These are phyloP conservation scores for Phytophthora foliorum DNA, from an alignment of 352 stramenopile genomes.

Conservation along the genomic window DNA sequence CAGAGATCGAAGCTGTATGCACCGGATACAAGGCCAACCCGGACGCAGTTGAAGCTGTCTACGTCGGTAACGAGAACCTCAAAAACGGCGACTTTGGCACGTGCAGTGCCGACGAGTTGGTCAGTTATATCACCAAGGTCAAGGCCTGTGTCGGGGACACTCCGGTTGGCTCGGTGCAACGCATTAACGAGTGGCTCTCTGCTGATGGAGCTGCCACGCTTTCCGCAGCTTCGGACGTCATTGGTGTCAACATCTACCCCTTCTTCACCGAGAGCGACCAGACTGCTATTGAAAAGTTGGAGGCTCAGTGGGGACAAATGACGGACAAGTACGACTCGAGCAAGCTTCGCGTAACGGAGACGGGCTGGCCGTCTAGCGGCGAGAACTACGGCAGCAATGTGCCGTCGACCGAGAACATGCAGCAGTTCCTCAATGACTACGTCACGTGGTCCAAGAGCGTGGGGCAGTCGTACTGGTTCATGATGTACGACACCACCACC, in stretches of 20 bases:
- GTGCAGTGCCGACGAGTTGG: slow-evolving; percentile 45
- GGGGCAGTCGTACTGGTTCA: slow-evolving; percentile 64
- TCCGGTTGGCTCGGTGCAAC: slow-evolving; percentile 71
- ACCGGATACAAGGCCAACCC: slow-evolving; percentile 51
- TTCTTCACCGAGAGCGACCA: slow-evolving; percentile 63
- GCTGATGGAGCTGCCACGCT: slow-evolving; percentile 44
- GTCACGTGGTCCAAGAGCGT: slow-evolving; percentile 43
- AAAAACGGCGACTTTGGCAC: slow-evolving; percentile 57
- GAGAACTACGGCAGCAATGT: slow-evolving; percentile 44
- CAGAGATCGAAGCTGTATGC: slow-evolving; percentile 69
- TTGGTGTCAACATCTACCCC: slow-evolving; percentile 80
- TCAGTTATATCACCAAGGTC: slow-evolving; percentile 60
- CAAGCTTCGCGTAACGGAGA: slow-evolving; percentile 67
- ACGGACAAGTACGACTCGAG: slow-evolving; percentile 46
- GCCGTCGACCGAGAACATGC: slow-evolving; percentile 50
- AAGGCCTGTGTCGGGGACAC: slow-evolving; percentile 52
- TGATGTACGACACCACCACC: slow-evolving; percentile 70
- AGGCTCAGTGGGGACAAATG: slow-evolving; percentile 63
- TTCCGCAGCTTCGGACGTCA: slow-evolving; percentile 47
- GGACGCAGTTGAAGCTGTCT: slow-evolving; percentile 61
- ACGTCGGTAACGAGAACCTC: slow-evolving; percentile 82
- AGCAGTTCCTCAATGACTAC: slow-evolving; percentile 60
- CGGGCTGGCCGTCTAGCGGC: slow-evolving; percentile 64
- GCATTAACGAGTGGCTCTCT: slow-evolving; percentile 71
- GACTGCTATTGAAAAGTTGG: slow-evolving; percentile 56